Evolutionary conservation across 1,284 basidiomycete species (phyloP).

Genomic region (Apiotrichum brassicae): DNA sequence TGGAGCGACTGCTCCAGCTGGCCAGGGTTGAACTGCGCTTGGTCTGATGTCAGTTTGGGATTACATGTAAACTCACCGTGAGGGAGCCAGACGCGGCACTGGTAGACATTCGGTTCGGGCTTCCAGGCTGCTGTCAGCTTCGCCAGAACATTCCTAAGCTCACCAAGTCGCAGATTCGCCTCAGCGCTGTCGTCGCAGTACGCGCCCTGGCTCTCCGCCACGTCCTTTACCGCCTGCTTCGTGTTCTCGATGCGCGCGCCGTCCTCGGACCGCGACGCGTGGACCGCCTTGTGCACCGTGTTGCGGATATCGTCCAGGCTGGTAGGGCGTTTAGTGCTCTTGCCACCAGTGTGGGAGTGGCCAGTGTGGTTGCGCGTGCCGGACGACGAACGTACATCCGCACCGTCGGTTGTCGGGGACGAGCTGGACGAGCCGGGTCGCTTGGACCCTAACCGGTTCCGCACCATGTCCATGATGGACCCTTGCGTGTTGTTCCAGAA

Average conservation of each 20-base stretch:
- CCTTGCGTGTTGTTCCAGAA: background rate
- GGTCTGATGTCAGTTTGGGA: slow-evolving; percentile 10
- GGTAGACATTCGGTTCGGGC: slow-evolving; percentile 6
- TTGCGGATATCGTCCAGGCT: slow-evolving; percentile 27
- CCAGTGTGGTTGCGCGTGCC: background rate
- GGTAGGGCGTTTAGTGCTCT: slow-evolving; percentile 21
- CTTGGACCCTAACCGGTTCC: background rate
- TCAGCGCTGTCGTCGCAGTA: slow-evolving; percentile 76
- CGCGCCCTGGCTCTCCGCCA: slow-evolving; percentile 67
- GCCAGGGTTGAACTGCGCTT: slow-evolving; percentile 17
- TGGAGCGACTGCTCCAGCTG: slow-evolving; percentile 44
- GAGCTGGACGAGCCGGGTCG: background rate
- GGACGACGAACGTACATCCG: background rate
- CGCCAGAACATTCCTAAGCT: background rate
- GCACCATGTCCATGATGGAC: slow-evolving; percentile 3
- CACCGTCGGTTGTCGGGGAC: background rate
- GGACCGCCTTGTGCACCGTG: slow-evolving; percentile 61
- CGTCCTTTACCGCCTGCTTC: slow-evolving; percentile 60
- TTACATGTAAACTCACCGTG: slow-evolving; percentile 52
- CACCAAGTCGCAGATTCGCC: slow-evolving; percentile 55
- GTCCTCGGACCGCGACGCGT: slow-evolving; percentile 63
- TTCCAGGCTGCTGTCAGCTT: slow-evolving; percentile 5
- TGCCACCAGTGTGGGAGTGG: background rate
- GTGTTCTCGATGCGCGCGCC: slow-evolving; percentile 52
- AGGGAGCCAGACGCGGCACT: slow-evolving; percentile 58